Percentiles rank a stretch among this genome's conserved stretches.
phyloP scores from a whole-genome alignment of 2,329 filamentous ascomycete genomes.

The Arthrobotrys pseudoclavata region DNA sequence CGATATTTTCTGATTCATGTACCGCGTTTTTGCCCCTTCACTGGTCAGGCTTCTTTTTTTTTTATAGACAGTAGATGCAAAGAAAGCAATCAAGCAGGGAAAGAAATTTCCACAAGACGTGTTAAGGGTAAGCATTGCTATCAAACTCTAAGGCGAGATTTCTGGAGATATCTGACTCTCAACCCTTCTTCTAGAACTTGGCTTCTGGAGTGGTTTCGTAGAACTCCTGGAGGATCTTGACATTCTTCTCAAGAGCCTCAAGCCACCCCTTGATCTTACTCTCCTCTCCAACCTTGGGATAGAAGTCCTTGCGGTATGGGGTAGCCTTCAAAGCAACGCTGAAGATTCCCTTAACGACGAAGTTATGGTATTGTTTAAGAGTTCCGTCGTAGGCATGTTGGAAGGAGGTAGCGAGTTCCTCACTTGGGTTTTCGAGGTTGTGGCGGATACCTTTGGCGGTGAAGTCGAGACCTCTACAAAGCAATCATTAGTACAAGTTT shows the following conservation, averaged over 20 bases:
- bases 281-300: slow-evolving; percentile 80
- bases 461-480: slow-evolving; percentile 86
- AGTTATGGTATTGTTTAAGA: slow-evolving; percentile 91
- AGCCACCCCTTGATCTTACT: slow-evolving; percentile 67
- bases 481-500: neutral
- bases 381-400: slow-evolving; percentile 84
- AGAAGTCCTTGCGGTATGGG: slow-evolving; percentile 94
- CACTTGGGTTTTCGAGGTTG: slow-evolving; percentile 76
- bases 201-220: slow-evolving; percentile 64
- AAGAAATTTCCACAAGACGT: slow-evolving; percentile 1
- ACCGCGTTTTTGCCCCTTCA: slow-evolving; percentile 9
- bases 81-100: slow-evolving; percentile 2
- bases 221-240: slow-evolving; percentile 80
- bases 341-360: slow-evolving; percentile 92
- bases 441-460: slow-evolving; percentile 84
- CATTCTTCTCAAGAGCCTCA: slow-evolving; percentile 75
- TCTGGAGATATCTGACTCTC: neutral
- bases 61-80: neutral
- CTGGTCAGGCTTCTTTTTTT: slow-evolving; percentile 5
- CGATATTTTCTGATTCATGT: slow-evolving; percentile 1
- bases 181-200: slow-evolving; percentile 39
- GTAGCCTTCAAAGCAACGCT: slow-evolving; percentile 91
- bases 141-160: slow-evolving; percentile 27
- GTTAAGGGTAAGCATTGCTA: slow-evolving; percentile 12
- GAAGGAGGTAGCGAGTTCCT: slow-evolving; percentile 90